A percentile compares a stretch with the other conserved stretches of the same genome.
These are phyloP conservation scores for Hanseniaspora lachancei DNA, from an alignment of 805 yeast species.

Conservation along the genomic window DNA sequence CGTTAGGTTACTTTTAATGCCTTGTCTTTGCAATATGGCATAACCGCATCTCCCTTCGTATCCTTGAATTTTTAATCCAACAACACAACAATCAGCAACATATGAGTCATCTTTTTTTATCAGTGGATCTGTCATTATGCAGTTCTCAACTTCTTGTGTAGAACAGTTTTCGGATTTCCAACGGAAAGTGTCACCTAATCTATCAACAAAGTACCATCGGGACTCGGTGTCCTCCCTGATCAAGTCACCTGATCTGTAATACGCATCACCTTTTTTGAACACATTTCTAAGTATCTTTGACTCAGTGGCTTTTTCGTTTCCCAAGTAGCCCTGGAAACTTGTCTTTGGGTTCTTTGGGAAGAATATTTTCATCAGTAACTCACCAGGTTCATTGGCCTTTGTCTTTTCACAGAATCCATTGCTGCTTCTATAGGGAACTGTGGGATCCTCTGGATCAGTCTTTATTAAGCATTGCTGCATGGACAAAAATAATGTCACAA, in stretches of 20 bases:
- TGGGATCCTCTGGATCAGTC: slow-evolving; percentile 71
- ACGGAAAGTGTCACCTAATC: slow-evolving; percentile 88
- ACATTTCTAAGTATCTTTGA: slow-evolving; percentile 64
- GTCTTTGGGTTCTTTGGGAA: slow-evolving; percentile 51
- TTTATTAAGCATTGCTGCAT: slow-evolving; percentile 49
- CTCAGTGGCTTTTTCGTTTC: slow-evolving; percentile 64
- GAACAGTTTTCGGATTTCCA: slow-evolving; percentile 96
- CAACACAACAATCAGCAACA: slow-evolving; percentile 64
- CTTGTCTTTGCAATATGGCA: slow-evolving; percentile 54
- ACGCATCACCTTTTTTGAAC: slow-evolving; percentile 76
- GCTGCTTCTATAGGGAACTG: slow-evolving; percentile 55
- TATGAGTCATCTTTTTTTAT: slow-evolving; percentile 16
- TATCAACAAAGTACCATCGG: slow-evolving; percentile 69
- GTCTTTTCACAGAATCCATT: slow-evolving; percentile 49
- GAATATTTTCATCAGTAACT: slow-evolving; percentile 63
- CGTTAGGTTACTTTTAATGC: slow-evolving; percentile 17
- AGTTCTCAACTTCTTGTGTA: slow-evolving; percentile 84
- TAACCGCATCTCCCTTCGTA: slow-evolving; percentile 95
- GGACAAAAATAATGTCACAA: slow-evolving; percentile 40
- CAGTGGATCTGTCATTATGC: slow-evolving; percentile 28
- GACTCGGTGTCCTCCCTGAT: slow-evolving; percentile 56
- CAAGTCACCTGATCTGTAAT: slow-evolving; percentile 81
- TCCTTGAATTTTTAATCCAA: slow-evolving; percentile 69
- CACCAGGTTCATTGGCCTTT: slow-evolving; percentile 61
- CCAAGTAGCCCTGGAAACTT: slow-evolving; percentile 81